Percentiles rank a stretch among this genome's conserved stretches.
Evolutionary conservation across 768 basidiomycete genomes (phyloP).

Genomic region (Psilocybe tampanensis): DNA sequence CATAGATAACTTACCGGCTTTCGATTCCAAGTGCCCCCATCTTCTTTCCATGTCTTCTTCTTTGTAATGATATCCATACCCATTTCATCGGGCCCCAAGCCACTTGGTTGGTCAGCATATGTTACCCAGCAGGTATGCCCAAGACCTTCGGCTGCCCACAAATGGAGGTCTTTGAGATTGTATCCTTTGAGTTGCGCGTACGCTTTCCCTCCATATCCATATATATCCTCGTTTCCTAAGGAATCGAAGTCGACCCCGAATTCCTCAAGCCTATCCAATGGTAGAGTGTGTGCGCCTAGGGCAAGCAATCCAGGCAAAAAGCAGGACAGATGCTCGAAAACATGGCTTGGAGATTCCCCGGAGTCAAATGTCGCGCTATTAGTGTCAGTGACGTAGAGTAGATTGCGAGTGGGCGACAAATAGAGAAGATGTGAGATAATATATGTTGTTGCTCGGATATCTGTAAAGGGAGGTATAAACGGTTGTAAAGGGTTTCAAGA

Average conservation of each 20-base stretch:
- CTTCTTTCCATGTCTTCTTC: background rate
- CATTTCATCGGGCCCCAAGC: conserved; percentile 68
- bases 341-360: conserved; percentile 41
- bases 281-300: conserved; percentile 65
- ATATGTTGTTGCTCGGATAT: conserved; percentile 61
- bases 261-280: conserved; percentile 51
- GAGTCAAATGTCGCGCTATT: conserved; percentile 27
- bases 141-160: conserved; percentile 78
- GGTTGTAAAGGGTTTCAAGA: background rate
- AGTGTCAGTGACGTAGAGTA: conserved; percentile 71
- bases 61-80: conserved; percentile 33
- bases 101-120: conserved; percentile 71
- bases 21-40: background rate
- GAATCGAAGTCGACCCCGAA: conserved; percentile 47
- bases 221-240: conserved; percentile 39
- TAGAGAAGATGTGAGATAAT: conserved; percentile 69
- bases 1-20: conserved; percentile 35
- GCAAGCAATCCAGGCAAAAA: conserved; percentile 79
- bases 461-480: conserved; percentile 31
- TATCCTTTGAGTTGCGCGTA: conserved; percentile 43
- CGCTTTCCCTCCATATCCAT: conserved; percentile 36
- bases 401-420: conserved; percentile 60
- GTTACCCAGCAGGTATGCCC: conserved; percentile 71
- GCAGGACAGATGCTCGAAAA: conserved; percentile 76
- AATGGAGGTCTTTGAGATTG: conserved; percentile 63